Percentiles rank a stretch among this genome's conserved stretches.
These are phyloP conservation scores for Porcisia deanei DNA, from an alignment of 208 protist species.

Conservation along the genomic window DNA sequence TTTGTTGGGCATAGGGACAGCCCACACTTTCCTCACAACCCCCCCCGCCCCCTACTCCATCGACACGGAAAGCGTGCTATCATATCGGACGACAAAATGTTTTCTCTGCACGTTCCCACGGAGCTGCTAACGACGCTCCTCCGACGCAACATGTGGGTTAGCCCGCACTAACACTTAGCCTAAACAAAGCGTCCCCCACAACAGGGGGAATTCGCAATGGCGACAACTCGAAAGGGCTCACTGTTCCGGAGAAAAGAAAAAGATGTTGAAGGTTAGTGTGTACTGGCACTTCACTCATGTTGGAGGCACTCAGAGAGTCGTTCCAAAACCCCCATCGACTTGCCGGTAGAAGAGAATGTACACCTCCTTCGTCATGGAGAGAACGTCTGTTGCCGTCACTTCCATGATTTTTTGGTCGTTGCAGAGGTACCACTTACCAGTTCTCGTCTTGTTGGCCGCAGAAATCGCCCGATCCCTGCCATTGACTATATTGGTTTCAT, in stretches of 20 bases:
- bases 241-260: background rate
- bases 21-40: no score
- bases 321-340: background rate
- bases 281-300: background rate
- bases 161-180: no score
- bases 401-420: conserved; percentile 63
- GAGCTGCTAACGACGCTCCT: no score
- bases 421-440: conserved; percentile 73
- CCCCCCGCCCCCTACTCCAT: no score
- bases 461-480: background rate
- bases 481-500: background rate
- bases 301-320: background rate
- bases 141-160: no score
- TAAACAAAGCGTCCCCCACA: no score
- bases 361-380: conserved; percentile 47
- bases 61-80: no score
- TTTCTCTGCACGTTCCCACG: no score
- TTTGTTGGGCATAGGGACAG: no score
- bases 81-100: no score
- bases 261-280: background rate
- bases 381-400: conserved; percentile 37
- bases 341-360: conserved; percentile 85
- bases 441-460: background rate
- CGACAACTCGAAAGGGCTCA: no score
- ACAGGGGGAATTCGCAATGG: no score